phyloP scores from a whole-genome alignment of 169 alveolate species.

The Plasmodium knowlesi region DNA sequence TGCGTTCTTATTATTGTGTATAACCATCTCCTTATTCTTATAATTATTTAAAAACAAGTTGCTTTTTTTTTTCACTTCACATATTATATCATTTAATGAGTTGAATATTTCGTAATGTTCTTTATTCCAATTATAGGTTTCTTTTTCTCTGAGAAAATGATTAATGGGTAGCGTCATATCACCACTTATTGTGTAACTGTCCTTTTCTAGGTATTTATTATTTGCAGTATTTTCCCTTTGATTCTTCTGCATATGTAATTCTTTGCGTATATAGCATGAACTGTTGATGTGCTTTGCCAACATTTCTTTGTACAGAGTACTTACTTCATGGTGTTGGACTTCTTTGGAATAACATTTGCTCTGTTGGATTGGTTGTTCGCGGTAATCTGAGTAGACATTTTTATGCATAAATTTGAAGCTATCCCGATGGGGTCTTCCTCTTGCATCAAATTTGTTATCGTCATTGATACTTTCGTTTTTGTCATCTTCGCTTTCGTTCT shows the following conservation, averaged over 20 bases:
- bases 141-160: constrained; percentile 5
- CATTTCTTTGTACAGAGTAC: background rate
- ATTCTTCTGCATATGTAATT: background rate
- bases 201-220: background rate
- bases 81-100: constrained; percentile 9
- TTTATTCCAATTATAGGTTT: constrained; percentile 6
- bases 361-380: background rate
- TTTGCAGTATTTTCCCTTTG: background rate
- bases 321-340: background rate
- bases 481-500: background rate
- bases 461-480: background rate
- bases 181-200: background rate
- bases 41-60: constrained; percentile 12
- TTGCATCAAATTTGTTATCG: background rate
- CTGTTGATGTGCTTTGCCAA: background rate
- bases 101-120: constrained; percentile 1
- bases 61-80: constrained; percentile 24
- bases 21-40: constrained; percentile 8
- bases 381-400: background rate
- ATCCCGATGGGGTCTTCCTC: background rate
- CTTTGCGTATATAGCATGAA: background rate
- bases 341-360: background rate
- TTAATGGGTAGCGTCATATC: background rate
- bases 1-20: background rate
- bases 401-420: background rate